Evolutionary conservation across 495 filamentous ascomycete species (phyloP).

Genomic region (Xylaria longipes): DNA sequence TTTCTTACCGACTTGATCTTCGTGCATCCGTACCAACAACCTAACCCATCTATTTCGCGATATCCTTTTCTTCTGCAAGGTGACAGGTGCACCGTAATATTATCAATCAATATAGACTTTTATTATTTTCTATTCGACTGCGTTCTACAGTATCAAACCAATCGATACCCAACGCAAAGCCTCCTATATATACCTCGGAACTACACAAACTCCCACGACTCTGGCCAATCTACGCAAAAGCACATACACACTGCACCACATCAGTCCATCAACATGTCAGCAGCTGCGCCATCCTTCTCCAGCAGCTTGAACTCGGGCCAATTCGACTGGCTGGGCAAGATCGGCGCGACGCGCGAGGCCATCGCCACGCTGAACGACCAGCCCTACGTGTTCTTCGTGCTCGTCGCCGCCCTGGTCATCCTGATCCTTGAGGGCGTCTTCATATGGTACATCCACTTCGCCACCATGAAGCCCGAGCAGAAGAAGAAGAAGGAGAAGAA

Average conservation of each 20-base stretch:
- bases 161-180: constrained; percentile 13
- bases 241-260: not conserved
- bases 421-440: constrained; percentile 49
- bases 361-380: constrained; percentile 61
- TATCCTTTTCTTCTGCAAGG: constrained; percentile 30
- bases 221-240: not conserved
- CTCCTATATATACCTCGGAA: not conserved
- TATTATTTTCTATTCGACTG: not conserved
- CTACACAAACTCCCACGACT: not conserved
- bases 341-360: constrained; percentile 56
- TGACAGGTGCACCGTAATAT: constrained; percentile 44
- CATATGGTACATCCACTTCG: constrained; percentile 59
- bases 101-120: constrained; percentile 22
- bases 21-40: constrained; percentile 19
- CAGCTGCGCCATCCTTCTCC: constrained; percentile 20
- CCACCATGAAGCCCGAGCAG: constrained; percentile 59
- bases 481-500: constrained; percentile 53
- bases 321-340: constrained; percentile 55
- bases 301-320: constrained; percentile 38
- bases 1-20: constrained; percentile 27
- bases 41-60: not conserved
- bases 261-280: constrained; percentile 13
- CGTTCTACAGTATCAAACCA: constrained; percentile 21
- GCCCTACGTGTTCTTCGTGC: constrained; percentile 57
- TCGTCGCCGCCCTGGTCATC: constrained; percentile 53